Conservation (phyloP, 2,329 filamentous ascomycete genomes). For the Aspergillus uvarum region DNA sequence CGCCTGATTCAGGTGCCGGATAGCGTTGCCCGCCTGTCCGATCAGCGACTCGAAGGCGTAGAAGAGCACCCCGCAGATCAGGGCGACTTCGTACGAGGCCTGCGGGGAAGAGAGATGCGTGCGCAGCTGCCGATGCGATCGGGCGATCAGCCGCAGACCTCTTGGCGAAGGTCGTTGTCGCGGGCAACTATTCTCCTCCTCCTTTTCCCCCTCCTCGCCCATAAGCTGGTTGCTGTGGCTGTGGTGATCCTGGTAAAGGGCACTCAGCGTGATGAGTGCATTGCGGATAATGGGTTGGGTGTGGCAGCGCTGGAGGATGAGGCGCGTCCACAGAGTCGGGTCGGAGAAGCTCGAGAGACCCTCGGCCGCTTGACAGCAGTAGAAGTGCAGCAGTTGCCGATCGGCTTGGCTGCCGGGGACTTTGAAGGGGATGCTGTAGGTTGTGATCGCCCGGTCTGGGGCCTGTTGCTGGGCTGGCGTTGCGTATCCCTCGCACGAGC, state of each 20-base stretch:
- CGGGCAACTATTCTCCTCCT: background rate
- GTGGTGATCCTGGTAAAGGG: slow-evolving; percentile 19
- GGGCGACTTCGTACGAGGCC: slow-evolving; percentile 21
- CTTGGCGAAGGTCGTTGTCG: background rate
- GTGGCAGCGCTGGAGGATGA: slow-evolving; percentile 23
- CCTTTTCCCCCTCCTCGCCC: background rate
- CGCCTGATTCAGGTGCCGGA: slow-evolving; percentile 27
- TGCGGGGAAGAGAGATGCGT: slow-evolving; percentile 18
- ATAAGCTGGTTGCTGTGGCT: no score
- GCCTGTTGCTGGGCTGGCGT: background rate
- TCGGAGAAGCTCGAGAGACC: slow-evolving; percentile 21
- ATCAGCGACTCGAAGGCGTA: slow-evolving; percentile 27
- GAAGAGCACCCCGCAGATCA: slow-evolving; percentile 29
- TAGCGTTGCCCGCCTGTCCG: slow-evolving; percentile 22
- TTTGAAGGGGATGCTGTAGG: slow-evolving; percentile 26
- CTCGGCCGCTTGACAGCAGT: slow-evolving; percentile 20
- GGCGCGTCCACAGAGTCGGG: slow-evolving; percentile 19
- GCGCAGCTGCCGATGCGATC: slow-evolving; percentile 26
- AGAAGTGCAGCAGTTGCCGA: slow-evolving; percentile 26
- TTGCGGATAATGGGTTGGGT: slow-evolving; percentile 25
- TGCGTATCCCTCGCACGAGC: slow-evolving; percentile 1
- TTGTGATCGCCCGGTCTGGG: slow-evolving; percentile 6
- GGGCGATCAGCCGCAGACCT: slow-evolving; percentile 18
- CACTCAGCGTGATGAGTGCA: slow-evolving; percentile 22
- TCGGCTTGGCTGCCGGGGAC: slow-evolving; percentile 25